A percentile compares a stretch with the other conserved stretches of the same genome.
phyloP scores from a whole-genome alignment of 2,329 filamentous ascomycete genomes.

The Ophiostoma populinum region DNA sequence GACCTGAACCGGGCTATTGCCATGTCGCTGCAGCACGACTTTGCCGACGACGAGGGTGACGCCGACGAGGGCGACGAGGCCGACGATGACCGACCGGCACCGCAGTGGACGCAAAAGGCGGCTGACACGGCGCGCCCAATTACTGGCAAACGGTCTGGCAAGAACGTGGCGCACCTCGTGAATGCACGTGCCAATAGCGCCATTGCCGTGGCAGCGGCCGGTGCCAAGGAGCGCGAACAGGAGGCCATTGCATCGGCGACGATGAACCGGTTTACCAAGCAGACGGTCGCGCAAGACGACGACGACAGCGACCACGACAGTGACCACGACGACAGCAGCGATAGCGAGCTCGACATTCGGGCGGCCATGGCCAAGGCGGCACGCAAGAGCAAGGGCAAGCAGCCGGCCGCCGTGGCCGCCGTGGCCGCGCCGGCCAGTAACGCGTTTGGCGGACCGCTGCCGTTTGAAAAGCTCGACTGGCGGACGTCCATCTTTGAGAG shows the following conservation, averaged over 20 bases:
- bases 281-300: conserved; percentile 6
- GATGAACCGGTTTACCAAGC: conserved; percentile 18
- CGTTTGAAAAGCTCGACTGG: conserved; percentile 74
- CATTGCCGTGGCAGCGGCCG: conserved; percentile 16
- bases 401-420: conserved; percentile 16
- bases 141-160: conserved; percentile 29
- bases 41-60: conserved; percentile 20
- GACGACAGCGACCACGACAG: too few species aligned
- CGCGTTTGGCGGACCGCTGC: conserved; percentile 62
- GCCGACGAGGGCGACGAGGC: conserved; percentile 20
- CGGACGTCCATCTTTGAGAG: conserved; percentile 39
- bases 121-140: conserved; percentile 34
- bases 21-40: conserved; percentile 52
- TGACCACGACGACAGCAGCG: conserved; percentile 43
- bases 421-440: conserved; percentile 33
- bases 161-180: conserved; percentile 54
- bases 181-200: conserved; percentile 54
- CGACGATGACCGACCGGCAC: conserved; percentile 32
- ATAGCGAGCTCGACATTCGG: conserved; percentile 67
- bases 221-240: neutral
- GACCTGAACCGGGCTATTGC: conserved; percentile 71
- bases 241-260: neutral
- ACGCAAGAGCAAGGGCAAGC: conserved; percentile 36
- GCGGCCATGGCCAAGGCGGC: conserved; percentile 53
- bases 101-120: conserved; percentile 39